phyloP scores from a whole-genome alignment of 768 basidiomycete genomes.

The Phylloporus sp. region DNA sequence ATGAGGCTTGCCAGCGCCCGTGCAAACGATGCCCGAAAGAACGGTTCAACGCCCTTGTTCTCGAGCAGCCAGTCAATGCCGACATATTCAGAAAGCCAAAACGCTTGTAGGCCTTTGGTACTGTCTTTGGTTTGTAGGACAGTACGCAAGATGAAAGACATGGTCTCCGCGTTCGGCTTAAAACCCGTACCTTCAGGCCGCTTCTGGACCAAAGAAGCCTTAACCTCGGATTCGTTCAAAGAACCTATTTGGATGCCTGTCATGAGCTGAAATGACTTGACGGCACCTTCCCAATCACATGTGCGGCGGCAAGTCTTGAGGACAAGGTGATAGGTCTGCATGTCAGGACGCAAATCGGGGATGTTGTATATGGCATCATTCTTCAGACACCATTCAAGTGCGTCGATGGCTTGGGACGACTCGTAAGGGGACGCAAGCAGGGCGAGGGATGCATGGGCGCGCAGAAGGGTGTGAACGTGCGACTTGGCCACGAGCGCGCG shows the following conservation, averaged over 20 bases:
- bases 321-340: slow-evolving; percentile 55
- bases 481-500: slow-evolving; percentile 43
- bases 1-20: slow-evolving; percentile 41
- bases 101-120: slow-evolving; percentile 53
- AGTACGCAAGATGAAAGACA: slow-evolving; percentile 55
- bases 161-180: slow-evolving; percentile 46
- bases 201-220: slow-evolving; percentile 38
- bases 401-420: slow-evolving; percentile 50
- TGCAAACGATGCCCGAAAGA: slow-evolving; percentile 49
- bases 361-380: slow-evolving; percentile 48
- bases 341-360: slow-evolving; percentile 34
- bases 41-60: slow-evolving; percentile 21
- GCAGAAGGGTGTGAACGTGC: slow-evolving; percentile 63
- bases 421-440: slow-evolving; percentile 37
- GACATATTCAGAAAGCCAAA: slow-evolving; percentile 54
- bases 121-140: slow-evolving; percentile 51
- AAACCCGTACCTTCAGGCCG: slow-evolving; percentile 44
- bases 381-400: slow-evolving; percentile 66
- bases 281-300: slow-evolving; percentile 58
- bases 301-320: slow-evolving; percentile 61
- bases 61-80: slow-evolving; percentile 38
- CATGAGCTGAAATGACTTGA: slow-evolving; percentile 64
- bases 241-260: slow-evolving; percentile 59
- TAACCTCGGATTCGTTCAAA: slow-evolving; percentile 39
- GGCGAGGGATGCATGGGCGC: slow-evolving; percentile 43